Conservation (phyloP, 495 filamentous ascomycete genomes). For the Penicillium diatomitis region DNA sequence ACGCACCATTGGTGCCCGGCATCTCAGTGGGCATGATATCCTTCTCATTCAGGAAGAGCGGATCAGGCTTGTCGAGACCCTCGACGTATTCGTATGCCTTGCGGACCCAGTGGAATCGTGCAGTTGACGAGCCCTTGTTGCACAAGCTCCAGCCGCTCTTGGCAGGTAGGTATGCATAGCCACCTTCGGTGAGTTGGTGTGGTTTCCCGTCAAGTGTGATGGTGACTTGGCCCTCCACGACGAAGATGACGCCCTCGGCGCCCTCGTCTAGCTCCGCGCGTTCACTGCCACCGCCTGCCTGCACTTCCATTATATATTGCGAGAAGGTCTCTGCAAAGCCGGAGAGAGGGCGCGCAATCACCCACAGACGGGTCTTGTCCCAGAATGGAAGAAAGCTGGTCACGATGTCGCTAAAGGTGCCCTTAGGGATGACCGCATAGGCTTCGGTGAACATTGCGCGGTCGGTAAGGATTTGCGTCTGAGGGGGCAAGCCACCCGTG, state of each 20-base stretch:
- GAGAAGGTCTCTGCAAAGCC: slow-evolving; percentile 22
- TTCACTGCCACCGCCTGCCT: slow-evolving; percentile 16
- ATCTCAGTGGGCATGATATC: slow-evolving; percentile 14
- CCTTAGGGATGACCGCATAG: slow-evolving; percentile 18
- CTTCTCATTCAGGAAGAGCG: slow-evolving; percentile 20
- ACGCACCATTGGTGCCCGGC: slow-evolving; percentile 17
- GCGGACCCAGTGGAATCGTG: slow-evolving; percentile 20
- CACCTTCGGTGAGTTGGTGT: slow-evolving; percentile 17
- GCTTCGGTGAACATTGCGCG: slow-evolving; percentile 23
- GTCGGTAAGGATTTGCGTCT: slow-evolving; percentile 18
- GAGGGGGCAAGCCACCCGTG: slow-evolving; percentile 16
- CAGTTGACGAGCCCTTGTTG: slow-evolving; percentile 11
- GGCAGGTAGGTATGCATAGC: slow-evolving; percentile 17
- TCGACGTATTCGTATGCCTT: slow-evolving; percentile 18
- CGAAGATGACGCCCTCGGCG: slow-evolving; percentile 16
- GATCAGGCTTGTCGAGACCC: slow-evolving; percentile 12
- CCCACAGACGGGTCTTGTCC: slow-evolving; percentile 20
- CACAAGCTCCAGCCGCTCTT: slow-evolving; percentile 18
- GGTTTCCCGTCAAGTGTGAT: slow-evolving; percentile 9
- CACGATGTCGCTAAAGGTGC: slow-evolving; percentile 18
- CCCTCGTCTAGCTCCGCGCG: slow-evolving; percentile 12
- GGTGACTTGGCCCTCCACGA: slow-evolving; percentile 17
- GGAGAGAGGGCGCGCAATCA: slow-evolving; percentile 18
- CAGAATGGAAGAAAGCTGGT: slow-evolving; percentile 21
- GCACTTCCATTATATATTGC: slow-evolving; percentile 23